Conservation (phyloP, 2,329 filamentous ascomycete genomes). For the Fusarium graminum region DNA sequence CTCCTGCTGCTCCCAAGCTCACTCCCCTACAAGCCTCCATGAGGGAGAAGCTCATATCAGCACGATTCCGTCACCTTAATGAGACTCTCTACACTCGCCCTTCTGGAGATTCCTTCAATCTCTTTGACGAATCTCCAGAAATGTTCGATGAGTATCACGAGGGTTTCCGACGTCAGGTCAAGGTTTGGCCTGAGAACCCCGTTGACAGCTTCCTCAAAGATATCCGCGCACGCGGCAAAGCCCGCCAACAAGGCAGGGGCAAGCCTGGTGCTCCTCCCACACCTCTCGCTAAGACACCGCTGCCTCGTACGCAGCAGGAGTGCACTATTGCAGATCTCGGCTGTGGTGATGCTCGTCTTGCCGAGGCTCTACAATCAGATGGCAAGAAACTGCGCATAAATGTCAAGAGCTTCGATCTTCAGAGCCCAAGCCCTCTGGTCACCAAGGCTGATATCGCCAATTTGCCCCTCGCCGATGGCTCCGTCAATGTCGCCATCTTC, state of each 20-base stretch:
- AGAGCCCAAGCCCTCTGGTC: constrained; percentile 80
- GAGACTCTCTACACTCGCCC: constrained; percentile 95
- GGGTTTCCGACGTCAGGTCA: constrained; percentile 94
- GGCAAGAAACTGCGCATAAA: constrained; percentile 77
- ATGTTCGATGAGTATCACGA: constrained; percentile 98
- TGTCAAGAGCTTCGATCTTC: constrained; percentile 88
- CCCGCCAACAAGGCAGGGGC: constrained; percentile 54
- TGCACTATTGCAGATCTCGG: constrained; percentile 91
- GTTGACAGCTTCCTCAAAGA: constrained; percentile 86
- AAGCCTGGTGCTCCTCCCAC: constrained; percentile 48
- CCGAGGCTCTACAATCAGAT: constrained; percentile 74
- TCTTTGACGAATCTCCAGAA: constrained; percentile 88
- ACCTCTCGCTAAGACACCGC: constrained; percentile 57
- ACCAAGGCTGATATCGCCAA: constrained; percentile 90
- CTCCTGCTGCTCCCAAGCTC: constrained; percentile 70
- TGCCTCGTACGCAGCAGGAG: constrained; percentile 78
- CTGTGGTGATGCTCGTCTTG: constrained; percentile 90
- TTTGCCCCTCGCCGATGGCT: constrained; percentile 79
- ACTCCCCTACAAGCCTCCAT: constrained; percentile 95
- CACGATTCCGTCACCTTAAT: constrained; percentile 97
- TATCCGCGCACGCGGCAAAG: constrained; percentile 75
- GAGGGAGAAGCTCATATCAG: constrained; percentile 93
- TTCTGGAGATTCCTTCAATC: constrained; percentile 82
- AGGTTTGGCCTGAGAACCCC: constrained; percentile 96
- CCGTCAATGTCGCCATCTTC: constrained; percentile 90